A percentile compares a stretch with the other conserved stretches of the same genome.
phyloP scores from a whole-genome alignment of 768 basidiomycete genomes.

The Amanita subjunquillea region DNA sequence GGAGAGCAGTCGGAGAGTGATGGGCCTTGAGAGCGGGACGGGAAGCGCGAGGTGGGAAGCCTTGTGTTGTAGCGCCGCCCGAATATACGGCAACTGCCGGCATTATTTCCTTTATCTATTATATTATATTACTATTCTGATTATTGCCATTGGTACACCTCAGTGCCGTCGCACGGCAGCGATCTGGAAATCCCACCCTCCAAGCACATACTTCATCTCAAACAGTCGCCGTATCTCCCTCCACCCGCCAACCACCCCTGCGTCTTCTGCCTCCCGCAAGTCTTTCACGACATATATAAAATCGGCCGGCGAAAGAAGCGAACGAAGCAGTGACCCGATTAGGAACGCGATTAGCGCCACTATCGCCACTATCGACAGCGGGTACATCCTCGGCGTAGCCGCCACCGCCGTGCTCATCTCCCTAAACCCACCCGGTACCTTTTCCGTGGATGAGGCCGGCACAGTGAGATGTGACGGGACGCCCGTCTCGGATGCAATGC shows the following conservation, averaged over 20 bases:
- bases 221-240: conserved; percentile 75
- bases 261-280: conserved; percentile 40
- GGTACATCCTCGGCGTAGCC: conserved; percentile 19
- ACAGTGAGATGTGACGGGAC: background rate
- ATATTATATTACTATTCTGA: conserved; percentile 4
- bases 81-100: conserved; percentile 19
- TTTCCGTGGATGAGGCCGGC: conserved; percentile 11
- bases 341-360: conserved; percentile 83
- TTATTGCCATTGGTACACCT: background rate
- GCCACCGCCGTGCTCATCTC: conserved; percentile 16
- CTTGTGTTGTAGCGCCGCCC: conserved; percentile 23
- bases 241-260: conserved; percentile 48
- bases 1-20: conserved; percentile 9
- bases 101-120: conserved; percentile 8
- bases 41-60: conserved; percentile 17
- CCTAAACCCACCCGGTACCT: conserved; percentile 28
- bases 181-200: conserved; percentile 85
- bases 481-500: background rate
- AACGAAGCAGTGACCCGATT: conserved; percentile 83
- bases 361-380: conserved; percentile 53
- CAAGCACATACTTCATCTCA: conserved; percentile 71
- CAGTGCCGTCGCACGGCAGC: conserved; percentile 72
- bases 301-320: conserved; percentile 82
- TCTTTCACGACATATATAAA: conserved; percentile 75
- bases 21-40: conserved; percentile 11